Evolutionary conservation across 345 rosid genomes (phyloP).

Genomic region (Syzygium oleosum): DNA sequence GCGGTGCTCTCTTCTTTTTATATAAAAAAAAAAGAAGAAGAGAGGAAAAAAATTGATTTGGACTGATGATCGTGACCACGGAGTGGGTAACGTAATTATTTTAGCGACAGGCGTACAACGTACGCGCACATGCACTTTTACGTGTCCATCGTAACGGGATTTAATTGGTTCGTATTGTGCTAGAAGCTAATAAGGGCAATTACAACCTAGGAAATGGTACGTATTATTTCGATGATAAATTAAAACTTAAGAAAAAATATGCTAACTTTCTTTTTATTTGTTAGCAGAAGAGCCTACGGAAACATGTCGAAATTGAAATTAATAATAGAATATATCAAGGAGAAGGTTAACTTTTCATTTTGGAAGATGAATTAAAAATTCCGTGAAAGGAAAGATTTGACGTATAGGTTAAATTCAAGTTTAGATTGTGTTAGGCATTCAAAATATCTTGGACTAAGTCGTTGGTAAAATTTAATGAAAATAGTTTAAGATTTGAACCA

Average conservation of each 20-base stretch:
- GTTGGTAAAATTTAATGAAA: background rate
- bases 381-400: background rate
- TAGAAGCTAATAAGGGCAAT: background rate
- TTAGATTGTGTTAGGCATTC: background rate
- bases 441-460: background rate
- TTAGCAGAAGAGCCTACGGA: background rate
- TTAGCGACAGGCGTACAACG: background rate
- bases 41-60: background rate
- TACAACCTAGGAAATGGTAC: background rate
- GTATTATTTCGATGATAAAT: background rate
- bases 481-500: background rate
- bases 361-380: background rate
- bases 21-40: too few relatives aligned
- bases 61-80: background rate
- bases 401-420: background rate
- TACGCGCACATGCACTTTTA: background rate
- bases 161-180: background rate
- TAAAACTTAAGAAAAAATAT: background rate
- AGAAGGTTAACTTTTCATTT: background rate
- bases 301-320: background rate
- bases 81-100: background rate
- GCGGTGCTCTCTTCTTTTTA: background rate
- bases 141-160: background rate
- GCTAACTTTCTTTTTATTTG: background rate
- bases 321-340: background rate